Conservation (phyloP, 2,329 filamentous ascomycete genomes). For the Sporothrix phasma region DNA sequence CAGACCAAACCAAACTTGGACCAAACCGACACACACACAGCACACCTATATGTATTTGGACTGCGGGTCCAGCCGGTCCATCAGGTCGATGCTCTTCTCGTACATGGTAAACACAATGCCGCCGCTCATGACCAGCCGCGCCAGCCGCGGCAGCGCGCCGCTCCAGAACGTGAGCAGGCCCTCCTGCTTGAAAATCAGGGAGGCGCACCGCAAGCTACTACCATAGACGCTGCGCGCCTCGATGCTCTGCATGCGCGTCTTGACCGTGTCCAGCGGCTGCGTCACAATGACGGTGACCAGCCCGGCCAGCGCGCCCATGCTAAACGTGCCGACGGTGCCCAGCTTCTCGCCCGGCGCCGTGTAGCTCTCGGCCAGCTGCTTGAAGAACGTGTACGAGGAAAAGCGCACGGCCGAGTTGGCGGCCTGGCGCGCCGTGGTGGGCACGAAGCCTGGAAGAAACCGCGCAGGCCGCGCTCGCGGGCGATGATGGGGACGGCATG, state of each 20-base stretch:
- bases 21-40: background rate
- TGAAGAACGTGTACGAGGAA: conserved; percentile 79
- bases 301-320: conserved; percentile 81
- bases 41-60: conserved; percentile 67
- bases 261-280: conserved; percentile 78
- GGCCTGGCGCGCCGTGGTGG: conserved; percentile 87
- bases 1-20: background rate
- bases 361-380: conserved; percentile 85
- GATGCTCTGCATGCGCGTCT: conserved; percentile 96
- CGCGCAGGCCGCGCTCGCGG: conserved; percentile 74
- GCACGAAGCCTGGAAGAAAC: conserved; percentile 95
- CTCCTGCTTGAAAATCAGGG: conserved; percentile 78
- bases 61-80: conserved; percentile 72
- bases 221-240: conserved; percentile 73
- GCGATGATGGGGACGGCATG: conserved; percentile 82
- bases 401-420: conserved; percentile 92
- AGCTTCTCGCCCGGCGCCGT: conserved; percentile 92
- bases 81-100: conserved; percentile 87
- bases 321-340: conserved; percentile 78
- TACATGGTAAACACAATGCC: conserved; percentile 99
- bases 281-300: conserved; percentile 79
- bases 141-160: conserved; percentile 77
- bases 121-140: conserved; percentile 76
- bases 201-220: conserved; percentile 77
- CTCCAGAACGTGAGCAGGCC: conserved; percentile 89